Evolutionary conservation across 495 filamentous ascomycete species (phyloP).

Genomic region (Penicillium macrosclerotiorum): DNA sequence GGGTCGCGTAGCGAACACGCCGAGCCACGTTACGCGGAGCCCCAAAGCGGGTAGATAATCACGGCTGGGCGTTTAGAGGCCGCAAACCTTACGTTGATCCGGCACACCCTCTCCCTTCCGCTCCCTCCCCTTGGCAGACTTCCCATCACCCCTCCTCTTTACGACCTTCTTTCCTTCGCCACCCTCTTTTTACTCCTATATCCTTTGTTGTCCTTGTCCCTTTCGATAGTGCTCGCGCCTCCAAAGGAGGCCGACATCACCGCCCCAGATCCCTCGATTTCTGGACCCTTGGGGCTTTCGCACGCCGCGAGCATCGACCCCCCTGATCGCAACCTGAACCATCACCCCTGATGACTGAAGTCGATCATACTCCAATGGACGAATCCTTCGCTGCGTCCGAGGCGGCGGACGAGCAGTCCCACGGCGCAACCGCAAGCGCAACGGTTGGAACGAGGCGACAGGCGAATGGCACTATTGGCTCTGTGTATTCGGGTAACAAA

Average conservation of each 20-base stretch:
- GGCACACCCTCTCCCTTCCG: conserved; percentile 19
- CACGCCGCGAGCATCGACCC: conserved; percentile 3
- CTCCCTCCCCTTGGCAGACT: conserved; percentile 16
- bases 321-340: conserved; percentile 5
- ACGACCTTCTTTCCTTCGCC: conserved; percentile 13
- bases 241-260: conserved; percentile 19
- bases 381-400: conserved; percentile 48
- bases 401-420: conserved; percentile 41
- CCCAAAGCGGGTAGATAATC: conserved; percentile 28
- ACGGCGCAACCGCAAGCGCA: conserved; percentile 52
- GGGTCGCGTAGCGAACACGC: too few species aligned
- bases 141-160: conserved; percentile 12
- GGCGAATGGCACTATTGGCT: conserved; percentile 63
- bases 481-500: conserved; percentile 83
- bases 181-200: conserved; percentile 10
- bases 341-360: conserved; percentile 36
- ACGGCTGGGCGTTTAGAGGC: background rate
- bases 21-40: conserved; percentile 4
- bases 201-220: conserved; percentile 6
- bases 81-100: conserved; percentile 7
- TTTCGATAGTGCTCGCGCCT: conserved; percentile 15
- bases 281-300: conserved; percentile 8
- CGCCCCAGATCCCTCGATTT: conserved; percentile 10
- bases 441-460: conserved; percentile 61
- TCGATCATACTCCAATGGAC: conserved; percentile 42